phyloP scores from a whole-genome alignment of 129 eudicot genomes.

The Pulicaria dysenterica region DNA sequence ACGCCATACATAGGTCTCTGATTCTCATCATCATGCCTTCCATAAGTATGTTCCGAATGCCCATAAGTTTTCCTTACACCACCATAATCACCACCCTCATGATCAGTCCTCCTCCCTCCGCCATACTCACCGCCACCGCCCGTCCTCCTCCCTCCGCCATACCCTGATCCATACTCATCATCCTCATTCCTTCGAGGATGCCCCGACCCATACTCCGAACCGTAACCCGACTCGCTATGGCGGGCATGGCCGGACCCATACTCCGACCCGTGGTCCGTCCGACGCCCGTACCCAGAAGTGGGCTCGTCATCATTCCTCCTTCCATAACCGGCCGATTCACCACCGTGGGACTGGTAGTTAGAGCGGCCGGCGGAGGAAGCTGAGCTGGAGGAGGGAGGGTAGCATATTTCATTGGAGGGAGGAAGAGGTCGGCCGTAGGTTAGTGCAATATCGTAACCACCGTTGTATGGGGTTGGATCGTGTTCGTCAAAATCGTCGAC shows the following conservation, averaged over 20 bases:
- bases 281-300: constrained; percentile 42
- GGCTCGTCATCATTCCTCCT: constrained; percentile 37
- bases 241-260: constrained; percentile 50
- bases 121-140: constrained; percentile 11
- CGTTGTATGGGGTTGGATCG: constrained; percentile 83
- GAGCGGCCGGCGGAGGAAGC: constrained; percentile 47
- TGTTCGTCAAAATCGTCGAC: constrained; percentile 72
- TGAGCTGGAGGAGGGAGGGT: constrained; percentile 44
- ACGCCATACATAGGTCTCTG: constrained; percentile 26
- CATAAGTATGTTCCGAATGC: not conserved
- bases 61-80: not conserved
- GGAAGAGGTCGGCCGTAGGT: constrained; percentile 78
- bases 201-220: constrained; percentile 60
- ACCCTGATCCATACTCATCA: constrained; percentile 24
- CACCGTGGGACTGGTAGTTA: constrained; percentile 53
- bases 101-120: not conserved
- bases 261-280: constrained; percentile 42
- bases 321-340: constrained; percentile 39
- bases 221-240: constrained; percentile 37
- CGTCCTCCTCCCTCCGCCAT: constrained; percentile 31
- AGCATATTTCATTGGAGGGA: constrained; percentile 70
- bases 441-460: constrained; percentile 68
- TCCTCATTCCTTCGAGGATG: constrained; percentile 36
- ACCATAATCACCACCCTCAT: not conserved
- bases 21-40: not conserved